Conservation (phyloP, 1,139 yeast species). For the Taphrina flavorubra region DNA sequence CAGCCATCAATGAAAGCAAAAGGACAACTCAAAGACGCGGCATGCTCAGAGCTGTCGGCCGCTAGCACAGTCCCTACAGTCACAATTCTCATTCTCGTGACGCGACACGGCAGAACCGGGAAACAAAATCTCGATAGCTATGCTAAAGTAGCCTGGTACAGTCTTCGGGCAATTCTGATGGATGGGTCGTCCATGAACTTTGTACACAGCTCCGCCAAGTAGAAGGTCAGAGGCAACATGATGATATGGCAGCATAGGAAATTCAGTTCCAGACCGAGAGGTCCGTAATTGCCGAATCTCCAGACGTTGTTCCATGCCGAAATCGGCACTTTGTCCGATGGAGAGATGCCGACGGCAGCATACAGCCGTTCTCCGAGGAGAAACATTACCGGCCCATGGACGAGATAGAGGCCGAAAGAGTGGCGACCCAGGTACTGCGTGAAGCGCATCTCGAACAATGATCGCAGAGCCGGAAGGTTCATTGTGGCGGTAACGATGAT, state of each 20-base stretch:
- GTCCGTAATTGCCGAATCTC: slow-evolving; percentile 11
- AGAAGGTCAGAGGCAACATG: slow-evolving; percentile 31
- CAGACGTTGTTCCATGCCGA: slow-evolving; percentile 11
- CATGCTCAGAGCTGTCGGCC: slow-evolving; percentile 3
- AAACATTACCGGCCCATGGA: slow-evolving; percentile 32
- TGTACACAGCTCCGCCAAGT: slow-evolving; percentile 30
- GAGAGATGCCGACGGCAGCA: slow-evolving; percentile 24
- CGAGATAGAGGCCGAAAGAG: slow-evolving; percentile 34
- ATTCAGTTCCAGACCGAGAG: slow-evolving; percentile 32
- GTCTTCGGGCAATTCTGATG: background rate
- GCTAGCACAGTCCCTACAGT: background rate
- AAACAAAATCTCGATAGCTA: background rate
- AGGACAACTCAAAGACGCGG: slow-evolving; percentile 40
- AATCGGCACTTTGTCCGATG: background rate
- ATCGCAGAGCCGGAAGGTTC: slow-evolving; percentile 1
- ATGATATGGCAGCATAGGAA: slow-evolving; percentile 29
- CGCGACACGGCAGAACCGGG: background rate
- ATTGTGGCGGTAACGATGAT: slow-evolving; percentile 25
- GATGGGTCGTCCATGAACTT: slow-evolving; percentile 32
- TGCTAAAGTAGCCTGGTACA: slow-evolving; percentile 27
- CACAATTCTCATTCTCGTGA: background rate
- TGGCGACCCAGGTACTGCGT: slow-evolving; percentile 33
- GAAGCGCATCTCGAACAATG: slow-evolving; percentile 22
- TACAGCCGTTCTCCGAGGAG: slow-evolving; percentile 31
- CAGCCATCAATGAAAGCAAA: slow-evolving; percentile 58